phyloP scores from a whole-genome alignment of 441 rosid genomes.

The Corymbia citriodora region DNA sequence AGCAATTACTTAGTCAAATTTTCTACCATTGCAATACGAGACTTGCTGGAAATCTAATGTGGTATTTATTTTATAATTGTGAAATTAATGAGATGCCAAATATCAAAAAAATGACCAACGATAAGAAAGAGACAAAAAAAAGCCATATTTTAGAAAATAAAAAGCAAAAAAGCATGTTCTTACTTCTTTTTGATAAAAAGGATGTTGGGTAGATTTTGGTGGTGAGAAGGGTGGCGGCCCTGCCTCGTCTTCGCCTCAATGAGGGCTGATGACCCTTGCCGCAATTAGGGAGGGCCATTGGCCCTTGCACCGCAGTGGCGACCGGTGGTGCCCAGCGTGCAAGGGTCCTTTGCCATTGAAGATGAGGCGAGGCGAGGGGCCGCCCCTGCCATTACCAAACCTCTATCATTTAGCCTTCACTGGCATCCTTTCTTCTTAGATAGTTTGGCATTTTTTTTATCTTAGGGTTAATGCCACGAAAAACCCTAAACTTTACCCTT shows the following conservation, averaged over 20 bases:
- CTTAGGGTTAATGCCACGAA: too few relatives aligned
- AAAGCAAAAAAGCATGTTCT: too few relatives aligned
- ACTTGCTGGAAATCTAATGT: background rate
- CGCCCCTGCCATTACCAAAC: background rate
- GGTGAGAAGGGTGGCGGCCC: background rate
- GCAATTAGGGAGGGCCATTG: background rate
- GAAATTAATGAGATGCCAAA: background rate
- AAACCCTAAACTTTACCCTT: too few relatives aligned
- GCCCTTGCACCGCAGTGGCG: background rate
- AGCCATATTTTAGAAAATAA: background rate
- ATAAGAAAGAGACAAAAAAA: background rate
- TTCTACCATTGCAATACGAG: background rate
- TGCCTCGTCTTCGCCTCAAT: background rate
- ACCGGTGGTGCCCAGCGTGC: background rate
- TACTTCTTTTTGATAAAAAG: too few relatives aligned
- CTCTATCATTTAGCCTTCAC: background rate
- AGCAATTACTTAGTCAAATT: background rate
- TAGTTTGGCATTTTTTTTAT: rapidly evolving
- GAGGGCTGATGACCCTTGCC: background rate
- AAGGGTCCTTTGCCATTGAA: background rate
- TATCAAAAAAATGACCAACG: background rate
- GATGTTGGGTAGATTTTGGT: too few relatives aligned
- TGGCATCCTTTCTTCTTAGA: background rate
- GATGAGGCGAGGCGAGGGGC: background rate
- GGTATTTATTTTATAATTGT: background rate